phyloP scores from a whole-genome alignment of 176 grass and related monocot genomes.

The Rhynchospora tenuis region DNA sequence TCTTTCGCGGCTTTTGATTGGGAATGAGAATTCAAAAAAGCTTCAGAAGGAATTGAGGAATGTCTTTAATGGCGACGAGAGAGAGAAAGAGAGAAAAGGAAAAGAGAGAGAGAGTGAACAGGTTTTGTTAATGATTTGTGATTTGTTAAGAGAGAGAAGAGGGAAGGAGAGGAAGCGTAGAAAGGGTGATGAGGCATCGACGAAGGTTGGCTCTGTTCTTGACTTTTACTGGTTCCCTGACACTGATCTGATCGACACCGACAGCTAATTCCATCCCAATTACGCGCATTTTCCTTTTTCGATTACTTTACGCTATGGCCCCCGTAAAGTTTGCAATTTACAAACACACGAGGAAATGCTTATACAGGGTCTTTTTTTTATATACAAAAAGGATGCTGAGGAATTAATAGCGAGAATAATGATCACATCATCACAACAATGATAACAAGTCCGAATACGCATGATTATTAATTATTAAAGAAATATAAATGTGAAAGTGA shows the following conservation, averaged over 20 bases:
- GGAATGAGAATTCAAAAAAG: neutral
- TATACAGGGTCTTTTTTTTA: too few species aligned
- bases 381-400: neutral
- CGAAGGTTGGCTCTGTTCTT: slow-evolving; percentile 14
- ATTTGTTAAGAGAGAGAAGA: neutral
- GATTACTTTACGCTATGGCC: neutral
- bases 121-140: neutral
- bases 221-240: slow-evolving; percentile 17
- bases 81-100: neutral
- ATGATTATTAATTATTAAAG: too few species aligned
- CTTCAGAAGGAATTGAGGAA: neutral
- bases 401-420: neutral
- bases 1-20: neutral
- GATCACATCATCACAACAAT: neutral
- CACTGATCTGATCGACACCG: slow-evolving; percentile 21
- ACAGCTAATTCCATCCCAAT: slow-evolving; percentile 18
- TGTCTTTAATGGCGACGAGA: slow-evolving; percentile 10
- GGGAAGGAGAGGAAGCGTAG: neutral
- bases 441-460: neutral
- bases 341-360: neutral
- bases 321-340: neutral
- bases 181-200: neutral
- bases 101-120: neutral
- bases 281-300: neutral
- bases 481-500: neutral